Evolutionary conservation across 345 rosid genomes (phyloP).

Genomic region (Citrus cavaleriei): DNA sequence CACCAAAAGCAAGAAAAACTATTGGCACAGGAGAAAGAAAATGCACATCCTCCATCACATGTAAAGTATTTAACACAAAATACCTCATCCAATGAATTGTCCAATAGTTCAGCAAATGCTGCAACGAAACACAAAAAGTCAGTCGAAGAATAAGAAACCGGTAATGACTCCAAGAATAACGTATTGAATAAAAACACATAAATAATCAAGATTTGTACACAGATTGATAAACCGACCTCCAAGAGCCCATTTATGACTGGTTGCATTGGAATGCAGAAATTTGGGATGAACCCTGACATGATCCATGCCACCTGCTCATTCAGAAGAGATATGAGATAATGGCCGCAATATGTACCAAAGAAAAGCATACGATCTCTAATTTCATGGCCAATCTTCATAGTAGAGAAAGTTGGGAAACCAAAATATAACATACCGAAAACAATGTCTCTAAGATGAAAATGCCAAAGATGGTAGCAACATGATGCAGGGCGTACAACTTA

Average conservation of each 20-base stretch:
- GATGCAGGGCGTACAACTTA: neutral
- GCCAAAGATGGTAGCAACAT: neutral
- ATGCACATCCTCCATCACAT: neutral
- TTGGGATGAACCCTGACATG: slow-evolving; percentile 96
- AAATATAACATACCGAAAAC: neutral
- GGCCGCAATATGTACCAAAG: neutral
- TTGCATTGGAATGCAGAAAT: slow-evolving; percentile 94
- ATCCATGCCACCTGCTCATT: slow-evolving; percentile 66
- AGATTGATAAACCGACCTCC: slow-evolving; percentile 56
- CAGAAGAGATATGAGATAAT: neutral
- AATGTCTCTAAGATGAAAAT: neutral
- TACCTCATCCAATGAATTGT: slow-evolving; percentile 92
- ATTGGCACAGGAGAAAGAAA: slow-evolving; percentile 2
- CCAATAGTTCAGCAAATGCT: slow-evolving; percentile 96
- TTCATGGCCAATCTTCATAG: neutral
- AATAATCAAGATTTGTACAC: slow-evolving; percentile 1
- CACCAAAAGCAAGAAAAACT: slow-evolving; percentile 5
- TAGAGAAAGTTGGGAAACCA: neutral
- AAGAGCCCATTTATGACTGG: slow-evolving; percentile 99
- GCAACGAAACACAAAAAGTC: slow-evolving; percentile 17
- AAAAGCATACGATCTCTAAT: neutral
- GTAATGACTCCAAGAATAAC: neutral
- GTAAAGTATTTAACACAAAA: neutral
- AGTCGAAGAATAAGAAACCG: neutral
- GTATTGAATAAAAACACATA: neutral